Conservation (phyloP, 371 early-diverging fungal species). For the Mortierella sp. region DNA sequence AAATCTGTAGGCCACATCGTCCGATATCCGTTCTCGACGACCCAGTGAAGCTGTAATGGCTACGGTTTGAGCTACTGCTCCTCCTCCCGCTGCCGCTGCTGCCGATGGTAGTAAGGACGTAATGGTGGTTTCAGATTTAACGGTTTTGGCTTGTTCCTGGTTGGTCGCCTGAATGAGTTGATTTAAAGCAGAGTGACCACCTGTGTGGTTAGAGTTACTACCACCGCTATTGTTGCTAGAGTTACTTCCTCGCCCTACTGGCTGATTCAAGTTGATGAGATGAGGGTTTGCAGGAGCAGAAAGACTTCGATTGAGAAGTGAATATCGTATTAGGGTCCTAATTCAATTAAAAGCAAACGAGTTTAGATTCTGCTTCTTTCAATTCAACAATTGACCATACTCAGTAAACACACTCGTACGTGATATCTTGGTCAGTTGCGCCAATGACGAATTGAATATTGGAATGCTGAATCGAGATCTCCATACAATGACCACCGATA, state of each 20-base stretch:
- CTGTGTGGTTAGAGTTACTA: not conserved
- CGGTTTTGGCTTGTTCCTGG: constrained; percentile 30
- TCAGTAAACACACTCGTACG: constrained; percentile 20
- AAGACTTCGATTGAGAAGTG: constrained; percentile 40
- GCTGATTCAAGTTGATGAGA: constrained; percentile 40
- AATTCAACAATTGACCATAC: not conserved
- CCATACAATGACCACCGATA: constrained; percentile 29
- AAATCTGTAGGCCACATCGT: constrained; percentile 52
- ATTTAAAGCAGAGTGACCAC: constrained; percentile 26
- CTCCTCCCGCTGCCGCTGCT: not conserved
- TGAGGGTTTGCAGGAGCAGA: constrained; percentile 52
- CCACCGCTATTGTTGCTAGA: not conserved
- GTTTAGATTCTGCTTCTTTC: not conserved
- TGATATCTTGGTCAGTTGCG: constrained; percentile 50
- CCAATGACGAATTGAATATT: constrained; percentile 37
- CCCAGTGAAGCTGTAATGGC: constrained; percentile 23
- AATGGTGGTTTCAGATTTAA: constrained; percentile 21
- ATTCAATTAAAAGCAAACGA: not conserved
- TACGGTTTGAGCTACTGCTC: constrained; percentile 1
- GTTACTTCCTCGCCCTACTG: constrained; percentile 4
- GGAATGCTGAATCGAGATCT: constrained; percentile 49
- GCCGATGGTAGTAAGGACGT: not conserved
- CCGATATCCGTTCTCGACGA: constrained; percentile 23
- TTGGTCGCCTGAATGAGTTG: constrained; percentile 40
- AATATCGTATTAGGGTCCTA: constrained; percentile 46